Evolutionary conservation across 208 protist species (phyloP), one percentile per base, ranked within the genome.

Genomic region (Acanthamoeba pearcei): DNA sequence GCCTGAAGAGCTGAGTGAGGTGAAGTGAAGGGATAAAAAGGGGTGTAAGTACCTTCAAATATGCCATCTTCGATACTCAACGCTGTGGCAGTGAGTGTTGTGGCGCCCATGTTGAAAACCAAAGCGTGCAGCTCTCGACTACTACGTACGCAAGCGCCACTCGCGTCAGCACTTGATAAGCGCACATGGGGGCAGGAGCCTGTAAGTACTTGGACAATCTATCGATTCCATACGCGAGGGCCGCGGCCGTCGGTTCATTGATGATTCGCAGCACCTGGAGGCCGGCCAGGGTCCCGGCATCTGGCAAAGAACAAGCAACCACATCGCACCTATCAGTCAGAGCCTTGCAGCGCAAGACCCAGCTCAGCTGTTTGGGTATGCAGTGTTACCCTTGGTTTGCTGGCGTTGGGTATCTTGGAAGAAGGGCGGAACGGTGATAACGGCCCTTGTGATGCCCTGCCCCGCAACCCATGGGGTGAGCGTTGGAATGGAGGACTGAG

Each of bases 201-300:
- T 3, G 27, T 29, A 6, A 12, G 68, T 42, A 66, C 60, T 22
- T 66, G 6, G 68, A 38, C 4, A 29, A n/a, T n/a, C 53, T 97
- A n/a, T 99, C 98, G 85, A 99, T 98, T 86, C 99, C 99, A 96
- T 99, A 99, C 4, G 99, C 99, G 95, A 99, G 98, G 80, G 99
- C 99, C 35, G 99, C 99, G 0, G 99, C 99, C 51, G 99, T 99
- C 35, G 99, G 99, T 97, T 99, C 99, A 98, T 99, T 99, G 97
- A 99, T 99, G 97, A 99, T 99, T 96, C 99, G 98, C 82, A 99
- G 95, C 42, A 99, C 99, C 60, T 99, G 98, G 17, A 99, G 91
- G 38, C 98, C 98, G 27, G 98, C 96, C 88, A 99, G 98, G 51
- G 24, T 94, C 83, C 74, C 98, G 98, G 98, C 98, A 95, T 99